A percentile compares a stretch with the other conserved stretches of the same genome.
These are phyloP conservation scores for Ziziphus jujuba DNA, from an alignment of 306 rosid genomes.

Conservation along the genomic window DNA sequence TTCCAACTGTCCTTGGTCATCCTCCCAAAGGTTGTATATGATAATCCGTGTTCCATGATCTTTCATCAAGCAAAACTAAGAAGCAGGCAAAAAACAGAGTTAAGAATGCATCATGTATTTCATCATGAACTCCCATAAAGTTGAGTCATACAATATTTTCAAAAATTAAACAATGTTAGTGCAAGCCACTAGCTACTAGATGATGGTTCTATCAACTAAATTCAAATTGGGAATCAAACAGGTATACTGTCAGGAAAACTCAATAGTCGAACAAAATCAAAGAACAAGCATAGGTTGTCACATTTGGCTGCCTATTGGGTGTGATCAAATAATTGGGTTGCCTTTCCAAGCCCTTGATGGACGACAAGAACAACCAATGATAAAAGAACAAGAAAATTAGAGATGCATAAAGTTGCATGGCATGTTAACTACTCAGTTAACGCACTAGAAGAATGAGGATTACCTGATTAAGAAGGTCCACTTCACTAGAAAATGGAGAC, in stretches of 20 bases:
- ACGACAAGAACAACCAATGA: background rate
- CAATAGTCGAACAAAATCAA: too few relatives aligned
- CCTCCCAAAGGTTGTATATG: constrained; percentile 98
- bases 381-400: background rate
- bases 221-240: too few relatives aligned
- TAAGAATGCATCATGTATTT: background rate
- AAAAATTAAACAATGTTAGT: too few relatives aligned
- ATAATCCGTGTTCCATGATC: constrained; percentile 80
- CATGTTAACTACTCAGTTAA: background rate
- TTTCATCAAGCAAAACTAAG: constrained; percentile 66
- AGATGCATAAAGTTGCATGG: background rate
- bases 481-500: constrained; percentile 83
- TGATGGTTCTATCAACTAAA: too few relatives aligned
- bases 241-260: too few relatives aligned
- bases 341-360: background rate
- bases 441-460: constrained; percentile 7
- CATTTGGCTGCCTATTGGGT: too few relatives aligned
- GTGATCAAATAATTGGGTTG: too few relatives aligned
- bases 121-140: background rate
- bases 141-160: too few relatives aligned
- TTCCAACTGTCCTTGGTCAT: constrained; percentile 89
- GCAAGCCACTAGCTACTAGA: too few relatives aligned
- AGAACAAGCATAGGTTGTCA: too few relatives aligned
- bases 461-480: constrained; percentile 77
- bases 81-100: constrained; percentile 26